phyloP scores from a whole-genome alignment of 2,329 filamentous ascomycete genomes.

The Pezicula carpinea region DNA sequence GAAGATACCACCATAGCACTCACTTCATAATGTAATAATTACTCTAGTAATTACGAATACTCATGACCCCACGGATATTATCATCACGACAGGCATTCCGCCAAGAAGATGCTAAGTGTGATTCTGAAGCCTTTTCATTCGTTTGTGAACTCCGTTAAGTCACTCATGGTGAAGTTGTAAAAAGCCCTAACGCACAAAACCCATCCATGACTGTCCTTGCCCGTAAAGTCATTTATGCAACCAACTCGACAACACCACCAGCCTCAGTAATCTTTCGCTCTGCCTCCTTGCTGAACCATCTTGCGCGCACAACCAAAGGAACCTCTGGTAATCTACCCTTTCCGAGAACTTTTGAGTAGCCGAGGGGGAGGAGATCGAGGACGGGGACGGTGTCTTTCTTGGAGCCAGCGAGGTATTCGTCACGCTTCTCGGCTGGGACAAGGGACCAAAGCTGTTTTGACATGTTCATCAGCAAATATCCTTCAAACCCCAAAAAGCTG shows the following conservation, averaged over 20 bases:
- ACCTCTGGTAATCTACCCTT: slow-evolving; percentile 95
- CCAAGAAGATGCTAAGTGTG: not conserved
- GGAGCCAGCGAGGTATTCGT: slow-evolving; percentile 76
- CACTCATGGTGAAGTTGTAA: no score
- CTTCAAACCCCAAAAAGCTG: slow-evolving; percentile 11
- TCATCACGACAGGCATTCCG: not conserved
- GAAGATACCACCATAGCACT: slow-evolving; percentile 15
- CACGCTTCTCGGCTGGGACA: slow-evolving; percentile 86
- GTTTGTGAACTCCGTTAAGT: no score
- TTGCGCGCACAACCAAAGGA: slow-evolving; percentile 88
- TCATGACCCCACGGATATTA: no score
- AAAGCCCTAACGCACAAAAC: not conserved
- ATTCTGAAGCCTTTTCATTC: not conserved
- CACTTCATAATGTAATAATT: slow-evolving; percentile 9
- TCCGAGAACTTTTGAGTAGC: slow-evolving; percentile 98
- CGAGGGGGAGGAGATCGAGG: slow-evolving; percentile 93
- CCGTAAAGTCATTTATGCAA: slow-evolving; percentile 59
- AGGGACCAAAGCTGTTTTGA: slow-evolving; percentile 80
- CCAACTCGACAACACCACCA: slow-evolving; percentile 91
- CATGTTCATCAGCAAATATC: slow-evolving; percentile 12
- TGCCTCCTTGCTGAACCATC: slow-evolving; percentile 92
- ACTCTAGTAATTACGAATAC: not conserved
- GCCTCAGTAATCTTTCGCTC: slow-evolving; percentile 99
- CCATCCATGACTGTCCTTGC: not conserved
- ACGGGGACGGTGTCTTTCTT: slow-evolving; percentile 93